These are phyloP conservation scores for Triadica sebifera DNA, from an alignment of 345 rosid species.

Conservation along the genomic window DNA sequence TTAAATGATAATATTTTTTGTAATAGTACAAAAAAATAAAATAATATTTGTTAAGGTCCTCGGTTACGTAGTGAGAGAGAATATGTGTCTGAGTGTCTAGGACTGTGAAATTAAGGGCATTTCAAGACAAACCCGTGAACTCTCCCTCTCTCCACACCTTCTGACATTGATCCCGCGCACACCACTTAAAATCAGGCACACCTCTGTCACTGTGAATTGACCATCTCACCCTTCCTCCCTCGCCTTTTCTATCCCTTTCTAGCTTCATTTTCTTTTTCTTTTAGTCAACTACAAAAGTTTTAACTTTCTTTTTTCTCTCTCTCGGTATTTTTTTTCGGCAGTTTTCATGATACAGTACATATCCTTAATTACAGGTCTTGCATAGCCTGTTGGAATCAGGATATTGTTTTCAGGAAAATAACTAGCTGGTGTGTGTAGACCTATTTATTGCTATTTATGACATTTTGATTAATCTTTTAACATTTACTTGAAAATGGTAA, in stretches of 20 bases:
- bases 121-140: constrained; percentile 98
- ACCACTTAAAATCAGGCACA: constrained; percentile 50
- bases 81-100: constrained; percentile 86
- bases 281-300: background rate
- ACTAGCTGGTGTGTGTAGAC: background rate
- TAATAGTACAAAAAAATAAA: background rate
- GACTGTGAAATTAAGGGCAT: constrained; percentile 57
- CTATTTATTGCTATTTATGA: background rate
- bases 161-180: constrained; percentile 73
- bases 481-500: too few relatives aligned
- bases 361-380: constrained; percentile 5
- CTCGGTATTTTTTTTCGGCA: background rate
- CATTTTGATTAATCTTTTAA: background rate
- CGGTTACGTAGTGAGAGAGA: constrained; percentile 58
- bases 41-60: constrained; percentile 31
- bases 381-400: background rate
- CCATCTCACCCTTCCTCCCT: constrained; percentile 18
- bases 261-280: background rate
- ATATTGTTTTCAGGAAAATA: background rate
- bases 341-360: constrained; percentile 8
- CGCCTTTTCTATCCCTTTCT: background rate
- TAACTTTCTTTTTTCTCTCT: background rate
- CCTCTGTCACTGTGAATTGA: constrained; percentile 15
- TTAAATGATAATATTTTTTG: background rate
- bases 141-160: constrained; percentile 10